Evolutionary conservation across 768 basidiomycete genomes (phyloP).

Genomic region (Macrocybe gigantea): DNA sequence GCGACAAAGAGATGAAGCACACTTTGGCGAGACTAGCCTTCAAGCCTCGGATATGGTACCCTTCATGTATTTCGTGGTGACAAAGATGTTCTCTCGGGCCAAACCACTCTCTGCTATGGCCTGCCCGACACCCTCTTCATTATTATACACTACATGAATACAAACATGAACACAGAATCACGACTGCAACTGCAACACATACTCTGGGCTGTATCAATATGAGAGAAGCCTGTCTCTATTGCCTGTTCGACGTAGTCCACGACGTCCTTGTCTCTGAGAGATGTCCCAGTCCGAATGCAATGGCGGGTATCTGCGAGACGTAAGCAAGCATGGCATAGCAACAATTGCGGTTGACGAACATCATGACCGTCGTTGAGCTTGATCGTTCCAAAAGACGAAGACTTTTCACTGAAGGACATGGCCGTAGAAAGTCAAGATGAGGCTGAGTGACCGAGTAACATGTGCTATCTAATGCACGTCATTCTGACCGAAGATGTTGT

Average conservation of each 20-base stretch:
- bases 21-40: slow-evolving; percentile 47
- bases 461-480: not conserved
- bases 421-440: slow-evolving; percentile 6
- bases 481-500: not conserved
- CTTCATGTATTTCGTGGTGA: slow-evolving; percentile 50
- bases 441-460: not conserved
- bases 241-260: slow-evolving; percentile 8
- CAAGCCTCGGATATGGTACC: slow-evolving; percentile 37
- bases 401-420: too few species aligned
- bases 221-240: slow-evolving; percentile 10
- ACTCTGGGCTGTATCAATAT: slow-evolving; percentile 20
- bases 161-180: slow-evolving; percentile 19
- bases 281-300: slow-evolving; percentile 12
- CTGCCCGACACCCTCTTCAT: slow-evolving; percentile 30
- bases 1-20: slow-evolving; percentile 3
- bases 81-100: slow-evolving; percentile 35
- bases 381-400: slow-evolving; percentile 29
- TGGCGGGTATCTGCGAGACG: slow-evolving; percentile 9
- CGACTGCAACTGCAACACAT: not conserved
- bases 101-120: slow-evolving; percentile 44
- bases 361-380: slow-evolving; percentile 35
- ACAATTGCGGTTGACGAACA: slow-evolving; percentile 12
- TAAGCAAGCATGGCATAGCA: too few species aligned
- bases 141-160: slow-evolving; percentile 32
- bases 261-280: slow-evolving; percentile 4